Evolutionary conservation across 805 yeast genomes (phyloP).

Genomic region (Candida coleopterorum): DNA sequence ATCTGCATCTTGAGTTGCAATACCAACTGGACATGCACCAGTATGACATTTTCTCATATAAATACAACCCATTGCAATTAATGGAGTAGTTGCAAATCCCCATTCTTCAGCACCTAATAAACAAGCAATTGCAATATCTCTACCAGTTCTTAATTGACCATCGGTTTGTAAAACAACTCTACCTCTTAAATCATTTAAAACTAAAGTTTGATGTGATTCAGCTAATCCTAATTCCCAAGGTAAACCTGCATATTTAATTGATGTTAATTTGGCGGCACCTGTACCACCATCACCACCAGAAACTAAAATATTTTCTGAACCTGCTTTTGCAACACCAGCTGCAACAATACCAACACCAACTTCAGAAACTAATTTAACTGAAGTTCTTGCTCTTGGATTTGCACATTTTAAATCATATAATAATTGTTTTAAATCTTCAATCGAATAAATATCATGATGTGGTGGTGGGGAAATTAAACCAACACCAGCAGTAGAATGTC

Average conservation of each 20-base stretch:
- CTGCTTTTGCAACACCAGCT: slow-evolving; percentile 98
- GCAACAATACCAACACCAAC: slow-evolving; percentile 99
- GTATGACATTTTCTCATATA: slow-evolving; percentile 87
- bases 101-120: slow-evolving; percentile 97
- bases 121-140: slow-evolving; percentile 95
- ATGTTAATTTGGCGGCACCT: slow-evolving; percentile 98
- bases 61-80: slow-evolving; percentile 96
- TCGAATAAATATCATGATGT: slow-evolving; percentile 96
- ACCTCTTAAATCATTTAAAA: slow-evolving; percentile 91
- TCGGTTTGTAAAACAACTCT: slow-evolving; percentile 96
- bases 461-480: slow-evolving; percentile 98
- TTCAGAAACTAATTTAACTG: slow-evolving; percentile 94
- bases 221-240: slow-evolving; percentile 99
- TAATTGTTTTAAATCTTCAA: slow-evolving; percentile 95
- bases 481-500: slow-evolving; percentile 96
- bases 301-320: slow-evolving; percentile 92
- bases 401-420: slow-evolving; percentile 95
- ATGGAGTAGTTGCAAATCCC: slow-evolving; percentile 96
- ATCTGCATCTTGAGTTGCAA: slow-evolving; percentile 97
- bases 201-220: slow-evolving; percentile 96
- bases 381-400: slow-evolving; percentile 94
- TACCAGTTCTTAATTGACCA: slow-evolving; percentile 95
- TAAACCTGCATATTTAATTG: slow-evolving; percentile 93
- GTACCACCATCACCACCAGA: slow-evolving; percentile 99
- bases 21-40: slow-evolving; percentile 96